Evolutionary conservation across 2,329 filamentous ascomycete species (phyloP), one percentile per base, ranked within the genome.

Genomic region (Pestalotiopsis sp.): DNA sequence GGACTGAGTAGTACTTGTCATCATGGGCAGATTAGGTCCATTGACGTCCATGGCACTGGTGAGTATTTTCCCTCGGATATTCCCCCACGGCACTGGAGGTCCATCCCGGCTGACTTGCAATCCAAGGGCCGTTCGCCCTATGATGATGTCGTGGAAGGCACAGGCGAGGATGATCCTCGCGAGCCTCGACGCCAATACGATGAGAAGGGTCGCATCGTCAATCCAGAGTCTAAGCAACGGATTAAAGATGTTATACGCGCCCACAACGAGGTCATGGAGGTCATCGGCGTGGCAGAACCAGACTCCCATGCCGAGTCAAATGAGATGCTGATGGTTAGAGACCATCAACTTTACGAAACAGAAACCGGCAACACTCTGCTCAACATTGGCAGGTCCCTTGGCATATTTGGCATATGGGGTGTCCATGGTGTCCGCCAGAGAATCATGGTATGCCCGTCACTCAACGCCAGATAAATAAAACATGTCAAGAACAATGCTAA

Each of bases 221-320:
- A 90, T 71, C 82, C 82, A 0, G 83, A 85, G 65, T 89, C 86
- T 1, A 87, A 85, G 73, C 80, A 81, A 13, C 84, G 88, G 71
- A 89, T 89, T 71, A 83, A 84, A 63, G 85, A 88, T 69, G 84
- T 89, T 39, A 86, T 90, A 31, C 83, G 88, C 65, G 84, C 88
- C 11, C 88, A 90, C 73, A 90, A 90, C 71, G 87, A 90, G 71
- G 88, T 90, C 3, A 90, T 90, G 88, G 82, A 85, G 20, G 87
- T 89, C 11, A 90, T 90, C 52, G 88, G 88, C 4, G 88, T 90
- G 4, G 88, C 87, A 9, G 88, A 90, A 72, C 85, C 87, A 14
- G 87, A 90, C 66, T 84, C 83, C 65, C 78, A 78, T 4, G 80
- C 81, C 4, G 78, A 80, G 4, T 81, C 84, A 65, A 75, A 78